phyloP scores from a whole-genome alignment of 208 protist species.

The Wallacemonas sp. region DNA sequence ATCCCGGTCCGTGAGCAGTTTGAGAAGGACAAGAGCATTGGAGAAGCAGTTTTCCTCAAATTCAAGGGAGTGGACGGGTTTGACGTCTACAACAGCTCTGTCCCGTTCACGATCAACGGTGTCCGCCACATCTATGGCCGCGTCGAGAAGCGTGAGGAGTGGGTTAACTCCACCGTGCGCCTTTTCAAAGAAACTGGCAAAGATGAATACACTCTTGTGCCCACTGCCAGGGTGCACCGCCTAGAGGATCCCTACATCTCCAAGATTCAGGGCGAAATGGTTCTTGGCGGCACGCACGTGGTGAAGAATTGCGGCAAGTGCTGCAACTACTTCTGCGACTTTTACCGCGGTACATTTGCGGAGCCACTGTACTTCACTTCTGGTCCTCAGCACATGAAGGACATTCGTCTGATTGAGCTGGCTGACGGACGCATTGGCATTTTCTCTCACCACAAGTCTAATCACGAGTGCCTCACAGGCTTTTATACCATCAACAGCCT shows the following conservation, averaged over 20 bases:
- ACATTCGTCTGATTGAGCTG: conserved; percentile 50
- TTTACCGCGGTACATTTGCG: conserved; percentile 33
- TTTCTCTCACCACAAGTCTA: conserved; percentile 55
- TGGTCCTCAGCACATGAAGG: conserved; percentile 56
- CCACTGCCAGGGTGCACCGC: conserved; percentile 35
- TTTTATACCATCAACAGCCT: conserved; percentile 45
- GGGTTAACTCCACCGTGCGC: conserved; percentile 48
- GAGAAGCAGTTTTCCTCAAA: conserved; percentile 26
- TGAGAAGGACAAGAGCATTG: conserved; percentile 39
- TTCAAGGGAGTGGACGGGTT: conserved; percentile 53
- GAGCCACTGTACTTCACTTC: conserved; percentile 57
- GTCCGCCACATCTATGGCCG: conserved; percentile 45
- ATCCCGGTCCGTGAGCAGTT: conserved; percentile 38
- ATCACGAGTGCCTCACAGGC: conserved; percentile 42
- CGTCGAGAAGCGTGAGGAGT: conserved; percentile 44
- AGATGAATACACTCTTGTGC: conserved; percentile 50
- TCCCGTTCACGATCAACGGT: conserved; percentile 44
- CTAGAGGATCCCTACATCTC: conserved; percentile 55
- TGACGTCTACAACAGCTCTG: conserved; percentile 65
- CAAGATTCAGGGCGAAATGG: conserved; percentile 41
- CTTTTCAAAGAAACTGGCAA: conserved; percentile 44
- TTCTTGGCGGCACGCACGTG: conserved; percentile 53
- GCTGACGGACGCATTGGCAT: conserved; percentile 46
- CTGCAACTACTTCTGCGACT: conserved; percentile 50
- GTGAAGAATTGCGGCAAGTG: conserved; percentile 46